Percentiles rank a stretch among this genome's conserved stretches.
Conservation (phyloP, 2,329 filamentous ascomycete genomes). For the Zasmidium angulare region DNA sequence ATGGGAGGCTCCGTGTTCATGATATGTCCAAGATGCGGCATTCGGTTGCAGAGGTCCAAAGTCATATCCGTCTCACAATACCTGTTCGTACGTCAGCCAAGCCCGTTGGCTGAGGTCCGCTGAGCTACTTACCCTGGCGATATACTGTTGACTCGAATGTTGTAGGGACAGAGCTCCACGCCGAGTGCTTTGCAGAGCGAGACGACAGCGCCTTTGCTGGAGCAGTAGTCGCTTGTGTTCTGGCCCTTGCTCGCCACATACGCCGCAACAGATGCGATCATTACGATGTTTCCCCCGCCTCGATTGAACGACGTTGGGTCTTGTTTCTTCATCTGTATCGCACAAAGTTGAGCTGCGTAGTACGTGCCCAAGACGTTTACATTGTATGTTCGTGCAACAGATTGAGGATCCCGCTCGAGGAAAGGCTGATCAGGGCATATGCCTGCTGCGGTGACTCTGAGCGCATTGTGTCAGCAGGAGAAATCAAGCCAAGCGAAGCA, state of each 20-base stretch:
- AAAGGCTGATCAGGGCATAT: neutral
- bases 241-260: conserved; percentile 6
- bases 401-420: neutral
- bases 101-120: neutral
- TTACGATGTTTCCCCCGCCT: neutral
- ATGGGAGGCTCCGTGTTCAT: conserved; percentile 44
- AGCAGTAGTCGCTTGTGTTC: conserved; percentile 8
- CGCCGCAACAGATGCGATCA: conserved; percentile 3
- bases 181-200: conserved; percentile 1
- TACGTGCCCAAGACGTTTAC: conserved; percentile 2
- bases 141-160: conserved; percentile 5
- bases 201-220: conserved; percentile 4
- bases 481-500: neutral
- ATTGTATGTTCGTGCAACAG: neutral
- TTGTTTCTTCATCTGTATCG: conserved; percentile 1
- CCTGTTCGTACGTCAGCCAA: conserved; percentile 12
- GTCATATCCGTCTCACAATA: conserved; percentile 41
- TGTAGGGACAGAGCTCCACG: neutral
- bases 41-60: conserved; percentile 28
- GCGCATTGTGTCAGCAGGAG: neutral
- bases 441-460: neutral
- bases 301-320: neutral
- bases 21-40: conserved; percentile 34
- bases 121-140: conserved; percentile 5
- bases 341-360: conserved; percentile 1